Conservation (phyloP, 306 rosid genomes). For the Sicyos edulis region DNA sequence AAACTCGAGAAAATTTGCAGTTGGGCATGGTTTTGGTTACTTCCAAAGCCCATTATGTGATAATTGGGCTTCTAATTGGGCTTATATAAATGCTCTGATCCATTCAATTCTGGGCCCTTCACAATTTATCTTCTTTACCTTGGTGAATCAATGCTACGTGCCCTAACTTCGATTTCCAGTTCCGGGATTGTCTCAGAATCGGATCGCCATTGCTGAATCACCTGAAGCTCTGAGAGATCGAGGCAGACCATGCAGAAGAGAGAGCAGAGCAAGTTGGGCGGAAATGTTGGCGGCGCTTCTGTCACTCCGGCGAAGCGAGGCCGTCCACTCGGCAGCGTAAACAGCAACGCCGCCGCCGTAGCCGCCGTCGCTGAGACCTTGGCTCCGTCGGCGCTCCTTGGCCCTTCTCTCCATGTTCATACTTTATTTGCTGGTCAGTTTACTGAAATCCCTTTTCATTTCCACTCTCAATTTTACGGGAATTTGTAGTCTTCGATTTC, state of each 20-base stretch:
- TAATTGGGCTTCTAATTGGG: background rate
- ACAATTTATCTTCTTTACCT: background rate
- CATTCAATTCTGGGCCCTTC: background rate
- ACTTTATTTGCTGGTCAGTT: conserved; percentile 78
- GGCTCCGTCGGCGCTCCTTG: conserved; percentile 78
- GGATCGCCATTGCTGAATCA: conserved; percentile 15
- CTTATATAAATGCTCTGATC: background rate
- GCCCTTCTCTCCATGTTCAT: conserved; percentile 93
- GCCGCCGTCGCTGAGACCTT: conserved; percentile 53
- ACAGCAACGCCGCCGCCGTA: conserved; percentile 45
- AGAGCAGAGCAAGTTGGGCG: conserved; percentile 67
- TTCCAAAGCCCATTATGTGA: conserved; percentile 2
- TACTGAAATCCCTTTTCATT: background rate
- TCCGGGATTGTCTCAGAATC: background rate
- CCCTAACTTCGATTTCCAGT: conserved; percentile 14
- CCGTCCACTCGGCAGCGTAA: conserved; percentile 84
- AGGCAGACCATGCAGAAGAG: conserved; percentile 74
- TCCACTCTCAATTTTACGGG: background rate
- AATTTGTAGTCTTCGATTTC: background rate
- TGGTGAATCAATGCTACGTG: background rate
- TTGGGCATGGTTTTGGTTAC: background rate
- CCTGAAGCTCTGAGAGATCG: background rate
- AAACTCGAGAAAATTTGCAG: background rate
- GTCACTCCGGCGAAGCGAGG: conserved; percentile 84
- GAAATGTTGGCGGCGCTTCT: conserved; percentile 52